Base-by-base conservation (phyloP, 371 early-diverging fungal genomes). In the Basidiobolus meristosporus region DNA sequence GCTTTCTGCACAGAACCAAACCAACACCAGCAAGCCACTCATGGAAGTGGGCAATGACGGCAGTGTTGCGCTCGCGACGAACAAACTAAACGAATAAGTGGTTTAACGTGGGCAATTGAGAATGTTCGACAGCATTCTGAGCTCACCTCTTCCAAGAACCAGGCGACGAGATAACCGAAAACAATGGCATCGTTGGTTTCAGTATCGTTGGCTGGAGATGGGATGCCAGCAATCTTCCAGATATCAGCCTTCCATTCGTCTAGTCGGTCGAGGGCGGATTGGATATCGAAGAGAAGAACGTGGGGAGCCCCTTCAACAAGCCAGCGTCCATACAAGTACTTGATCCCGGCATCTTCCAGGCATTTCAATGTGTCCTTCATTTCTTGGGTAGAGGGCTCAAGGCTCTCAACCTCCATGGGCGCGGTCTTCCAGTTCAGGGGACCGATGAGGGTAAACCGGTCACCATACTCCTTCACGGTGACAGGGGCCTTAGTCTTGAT, bases 161-260 rank as follows among this genome's bases (percentile, higher is more conserved):
- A 90, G 15, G 87, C 76, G 17, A 89, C 77, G 15, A 91, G 60
- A 42, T 91, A 95, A 5, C 96, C 96, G 56, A 95, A 82, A n/a
- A 91, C 60, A 42, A 92, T 82, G 3, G 96, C 74, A 45, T 91
- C 87, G 53, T 91, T 90, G 15, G 83, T 89, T 48, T 95, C 96
- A 22, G 56, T 61, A 54, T 95, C 96, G 52, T 77, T 72, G 7
- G 82, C 68, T 16, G 93, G 93, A 7, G 80, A 77, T 12, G 96
- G 96, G 38, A 95, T 83, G 31, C 82, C 83, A 6, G 88, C 85
- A n/a, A 70, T 63, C 45, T 67, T 75, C 89, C 90, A 92, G 30
- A 95, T 62, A 63, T 95, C 93, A 42, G 79, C 78, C 54, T 91
- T 91, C 93, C 93, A 95, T 50, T 90, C 87, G 51, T 85, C 78